phyloP scores from a whole-genome alignment of 176 grass and related monocot genomes.

The Triticum turgidum region DNA sequence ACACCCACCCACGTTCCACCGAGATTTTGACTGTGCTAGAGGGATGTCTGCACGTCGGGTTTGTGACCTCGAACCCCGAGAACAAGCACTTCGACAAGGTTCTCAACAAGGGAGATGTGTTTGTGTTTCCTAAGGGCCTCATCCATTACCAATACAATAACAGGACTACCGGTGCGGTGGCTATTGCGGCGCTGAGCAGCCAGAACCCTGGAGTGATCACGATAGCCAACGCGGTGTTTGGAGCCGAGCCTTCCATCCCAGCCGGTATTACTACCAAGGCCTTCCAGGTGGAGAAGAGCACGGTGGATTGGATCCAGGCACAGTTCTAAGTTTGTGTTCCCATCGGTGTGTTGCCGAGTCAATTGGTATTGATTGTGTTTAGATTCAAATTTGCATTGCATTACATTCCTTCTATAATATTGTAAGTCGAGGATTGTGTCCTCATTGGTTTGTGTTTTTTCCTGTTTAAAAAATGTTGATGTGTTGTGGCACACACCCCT shows the following conservation, averaged over 20 bases:
- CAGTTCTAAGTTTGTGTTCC: not conserved
- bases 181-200: not conserved
- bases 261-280: not conserved
- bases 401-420: not conserved
- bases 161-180: not conserved
- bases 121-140: constrained; percentile 1
- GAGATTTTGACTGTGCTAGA: not conserved
- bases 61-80: not conserved
- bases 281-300: not conserved
- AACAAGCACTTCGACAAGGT: not conserved
- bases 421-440: not conserved
- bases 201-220: not conserved
- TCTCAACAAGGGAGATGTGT: constrained; percentile 17
- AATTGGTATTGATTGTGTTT: not conserved
- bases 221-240: not conserved
- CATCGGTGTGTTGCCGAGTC: not conserved
- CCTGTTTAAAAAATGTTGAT: not conserved
- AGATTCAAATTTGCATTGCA: not conserved
- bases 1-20: not conserved
- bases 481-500: not conserved
- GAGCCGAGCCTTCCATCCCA: not conserved
- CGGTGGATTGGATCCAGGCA: not conserved
- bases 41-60: constrained; percentile 42
- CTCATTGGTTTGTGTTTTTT: not conserved
- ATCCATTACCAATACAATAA: not conserved